Base-by-base conservation (phyloP, 2,329 filamentous ascomycete species). In the Aureobasidium uvarum region DNA sequence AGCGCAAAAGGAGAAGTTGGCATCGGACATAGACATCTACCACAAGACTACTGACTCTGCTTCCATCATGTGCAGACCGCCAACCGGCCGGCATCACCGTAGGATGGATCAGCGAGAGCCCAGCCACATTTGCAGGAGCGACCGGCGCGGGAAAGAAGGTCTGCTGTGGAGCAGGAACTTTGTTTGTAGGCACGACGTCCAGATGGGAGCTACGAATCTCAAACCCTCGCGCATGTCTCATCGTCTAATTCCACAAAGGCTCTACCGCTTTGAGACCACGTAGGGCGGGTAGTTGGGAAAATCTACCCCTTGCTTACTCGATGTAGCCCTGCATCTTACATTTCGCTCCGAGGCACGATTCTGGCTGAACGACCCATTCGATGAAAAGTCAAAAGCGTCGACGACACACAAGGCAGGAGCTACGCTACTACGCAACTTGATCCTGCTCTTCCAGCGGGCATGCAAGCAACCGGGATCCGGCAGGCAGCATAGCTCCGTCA, bases 161-260 rank as follows among this genome's bases (percentile, higher is more conserved):
- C 51, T 55, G 36, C 52, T 55, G 52, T 55, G 52, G 52, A 55
- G 52, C 52, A 41, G 52, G 33, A 55, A 55, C 52, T 55, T 23
- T 55, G 36, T 55, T 39, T 28, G 36, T 36, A 38, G 10, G 51
- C 18, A 33, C 51, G 33, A 18, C 33, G 51, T 54, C 51, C 33
- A 54, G 51, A 54, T 36, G 51, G 31, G 38, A 36, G 50, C 50
- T 52, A 36, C 52, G 14, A 28, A 55, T 39, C 20, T 46, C 55
- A 59, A 58, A 58, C 54, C 54, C 39, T 38, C 39, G 54, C 39
- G 54, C 54, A 58, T 58, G 54, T 58, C 54, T 58, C 51, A 55
- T 55, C 33, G 33, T 55, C 51, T 39, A 13, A 55, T 55, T 55
- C 20, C 11, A 55, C 4, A 55, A 36, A 5, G 51, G 13, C 51